A percentile compares a stretch with the other conserved stretches of the same genome.
These are phyloP conservation scores for Phascolomyces articulosus DNA, from an alignment of 371 early-diverging fungal species.

Conservation along the genomic window DNA sequence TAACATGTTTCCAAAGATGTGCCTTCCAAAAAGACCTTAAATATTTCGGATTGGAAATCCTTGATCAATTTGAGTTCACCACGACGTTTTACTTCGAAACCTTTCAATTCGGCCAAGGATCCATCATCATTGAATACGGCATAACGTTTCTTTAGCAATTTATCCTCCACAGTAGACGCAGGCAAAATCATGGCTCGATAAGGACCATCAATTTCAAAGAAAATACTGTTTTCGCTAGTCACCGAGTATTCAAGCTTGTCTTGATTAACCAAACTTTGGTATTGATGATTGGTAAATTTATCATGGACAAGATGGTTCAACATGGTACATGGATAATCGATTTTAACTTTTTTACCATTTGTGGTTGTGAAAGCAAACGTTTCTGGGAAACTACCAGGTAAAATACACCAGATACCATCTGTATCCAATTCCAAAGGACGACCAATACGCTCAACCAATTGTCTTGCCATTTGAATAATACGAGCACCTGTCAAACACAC, in stretches of 20 bases:
- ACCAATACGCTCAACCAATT: slow-evolving; percentile 94
- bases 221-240: slow-evolving; percentile 94
- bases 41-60: slow-evolving; percentile 96
- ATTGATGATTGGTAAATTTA: slow-evolving; percentile 98
- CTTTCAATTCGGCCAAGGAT: slow-evolving; percentile 97
- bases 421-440: slow-evolving; percentile 99
- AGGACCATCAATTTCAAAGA: slow-evolving; percentile 99
- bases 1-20: slow-evolving; percentile 92
- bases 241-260: slow-evolving; percentile 70
- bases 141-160: slow-evolving; percentile 98
- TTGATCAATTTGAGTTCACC: slow-evolving; percentile 99
- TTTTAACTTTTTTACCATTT: slow-evolving; percentile 76
- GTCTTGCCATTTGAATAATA: slow-evolving; percentile 97
- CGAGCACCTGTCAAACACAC: slow-evolving; percentile 97
- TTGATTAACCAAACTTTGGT: slow-evolving; percentile 77
- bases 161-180: slow-evolving; percentile 96
- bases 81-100: slow-evolving; percentile 99
- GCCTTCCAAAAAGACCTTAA: slow-evolving; percentile 93
- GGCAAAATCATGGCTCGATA: slow-evolving; percentile 99
- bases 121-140: slow-evolving; percentile 98
- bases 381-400: slow-evolving; percentile 95
- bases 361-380: slow-evolving; percentile 83
- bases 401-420: slow-evolving; percentile 99
- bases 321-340: slow-evolving; percentile 98
- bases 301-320: slow-evolving; percentile 98